These are phyloP conservation scores for Fusarium equiseti DNA, from an alignment of 2,329 filamentous ascomycete species.

Conservation along the genomic window DNA sequence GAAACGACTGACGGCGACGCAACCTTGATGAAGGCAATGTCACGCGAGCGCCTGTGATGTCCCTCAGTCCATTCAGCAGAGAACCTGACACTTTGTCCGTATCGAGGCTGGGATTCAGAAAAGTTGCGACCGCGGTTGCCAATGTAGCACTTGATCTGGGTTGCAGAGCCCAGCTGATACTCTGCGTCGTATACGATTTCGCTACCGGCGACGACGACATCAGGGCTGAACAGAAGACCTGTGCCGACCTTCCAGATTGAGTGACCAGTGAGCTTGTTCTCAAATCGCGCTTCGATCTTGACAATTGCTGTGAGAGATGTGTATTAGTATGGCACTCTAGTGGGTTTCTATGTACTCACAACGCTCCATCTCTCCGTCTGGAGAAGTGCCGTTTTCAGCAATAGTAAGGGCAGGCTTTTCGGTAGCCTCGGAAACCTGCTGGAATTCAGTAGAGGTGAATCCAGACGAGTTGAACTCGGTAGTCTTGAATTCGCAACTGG, in stretches of 20 bases:
- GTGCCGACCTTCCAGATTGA: conserved; percentile 39
- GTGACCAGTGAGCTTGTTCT: conserved; percentile 7
- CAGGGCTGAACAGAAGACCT: conserved; percentile 22
- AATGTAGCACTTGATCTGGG: conserved; percentile 50
- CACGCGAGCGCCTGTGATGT: conserved; percentile 24
- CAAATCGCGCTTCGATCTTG: conserved; percentile 36
- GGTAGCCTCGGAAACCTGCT: background rate
- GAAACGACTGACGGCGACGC: background rate
- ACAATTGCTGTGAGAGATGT: conserved; percentile 13
- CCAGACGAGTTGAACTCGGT: background rate
- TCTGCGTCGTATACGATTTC: conserved; percentile 43
- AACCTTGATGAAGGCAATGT: conserved; percentile 47
- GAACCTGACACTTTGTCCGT: conserved; percentile 21
- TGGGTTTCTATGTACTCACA: conserved; percentile 2
- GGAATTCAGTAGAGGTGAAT: background rate
- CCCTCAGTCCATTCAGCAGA: conserved; percentile 41
- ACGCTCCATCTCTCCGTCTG: conserved; percentile 1
- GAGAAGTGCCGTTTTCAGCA: background rate
- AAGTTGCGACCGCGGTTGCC: conserved; percentile 46
- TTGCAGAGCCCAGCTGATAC: conserved; percentile 35
- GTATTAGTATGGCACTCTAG: background rate
- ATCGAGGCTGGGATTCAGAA: background rate
- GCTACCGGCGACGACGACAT: conserved; percentile 30
- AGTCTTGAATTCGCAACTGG: background rate
- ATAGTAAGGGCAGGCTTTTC: background rate